Base-by-base conservation (phyloP, 2,329 filamentous ascomycete species). In the Calonectria naviculata region DNA sequence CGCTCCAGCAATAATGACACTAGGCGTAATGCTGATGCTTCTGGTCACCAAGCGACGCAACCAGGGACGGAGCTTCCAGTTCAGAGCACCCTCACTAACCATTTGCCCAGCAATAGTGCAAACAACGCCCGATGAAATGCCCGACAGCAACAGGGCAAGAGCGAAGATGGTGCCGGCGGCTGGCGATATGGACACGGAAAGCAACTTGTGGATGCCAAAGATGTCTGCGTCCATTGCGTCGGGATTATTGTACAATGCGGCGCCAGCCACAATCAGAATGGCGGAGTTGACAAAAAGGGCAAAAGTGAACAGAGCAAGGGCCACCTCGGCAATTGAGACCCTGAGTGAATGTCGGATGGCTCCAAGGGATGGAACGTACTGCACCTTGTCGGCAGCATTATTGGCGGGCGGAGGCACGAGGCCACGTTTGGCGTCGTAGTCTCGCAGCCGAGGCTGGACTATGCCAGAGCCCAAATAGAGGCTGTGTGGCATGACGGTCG, bases 101-200 rank as follows among this genome's bases (percentile, higher is more conserved):
- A 97, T 97, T 81, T 97, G 95, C 0, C 95, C 95, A 0, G 95
- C 90, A 75, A 97, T 97, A 1, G 95, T 97, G 84, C 95, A 97
- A 2, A 97, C 93, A 41, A 97, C 94, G 6, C 95, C 95, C 0
- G 95, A 95, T 0, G 92, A 94, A 17, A 94, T 89, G 9, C 95
- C 95, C 0, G 93, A 95, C 0, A 97, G 89, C 0, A 97, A 88
- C 1, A 97, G 85, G 0, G 95, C 94, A 2, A 97, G 86, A 0
- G 94, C 94, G 73, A 97, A 97, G n/a, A 97, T 86, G 4, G 93
- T 94, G 1, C 94, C 95, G 0, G 94, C 95, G 0, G 89, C 93
- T 0, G 92, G 91, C 0, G 93, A 91, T 64, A 98, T 90, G 67
- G 90, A 92, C 0, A 82, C 78, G 0, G 91, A 89, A 0, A 98